Evolutionary conservation across 2,329 filamentous ascomycete species (phyloP).

Genomic region (Fusarium mangiferae): DNA sequence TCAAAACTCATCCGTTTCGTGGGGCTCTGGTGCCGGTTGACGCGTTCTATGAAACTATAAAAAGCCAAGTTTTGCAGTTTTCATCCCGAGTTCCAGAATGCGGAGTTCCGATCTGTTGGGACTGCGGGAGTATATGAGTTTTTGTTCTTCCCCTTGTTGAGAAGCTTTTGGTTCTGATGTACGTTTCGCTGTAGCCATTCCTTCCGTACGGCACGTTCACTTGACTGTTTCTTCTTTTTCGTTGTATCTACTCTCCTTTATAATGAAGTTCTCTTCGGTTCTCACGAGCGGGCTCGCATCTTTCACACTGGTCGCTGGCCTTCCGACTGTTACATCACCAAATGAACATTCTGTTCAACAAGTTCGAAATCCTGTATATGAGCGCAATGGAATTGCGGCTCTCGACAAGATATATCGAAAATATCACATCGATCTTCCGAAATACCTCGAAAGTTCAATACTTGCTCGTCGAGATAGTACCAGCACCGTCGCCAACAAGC

Average conservation of each 20-base stretch:
- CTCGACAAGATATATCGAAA: slow-evolving; percentile 51
- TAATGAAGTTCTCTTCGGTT: slow-evolving; percentile 24
- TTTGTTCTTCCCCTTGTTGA: background rate
- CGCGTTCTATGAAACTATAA: slow-evolving; percentile 8
- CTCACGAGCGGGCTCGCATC: slow-evolving; percentile 23
- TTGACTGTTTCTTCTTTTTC: background rate
- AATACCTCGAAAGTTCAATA: slow-evolving; percentile 13
- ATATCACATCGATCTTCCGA: slow-evolving; percentile 48
- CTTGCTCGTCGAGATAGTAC: slow-evolving; percentile 43
- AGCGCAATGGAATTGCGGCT: slow-evolving; percentile 48
- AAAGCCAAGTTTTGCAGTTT: background rate
- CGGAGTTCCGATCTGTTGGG: slow-evolving; percentile 5
- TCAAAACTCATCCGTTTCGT: background rate
- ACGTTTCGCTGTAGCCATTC: slow-evolving; percentile 1
- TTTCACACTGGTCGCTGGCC: slow-evolving; percentile 15
- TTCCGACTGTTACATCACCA: background rate
- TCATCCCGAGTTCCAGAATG: background rate
- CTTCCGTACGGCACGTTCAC: background rate
- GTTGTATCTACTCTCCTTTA: slow-evolving; percentile 16
- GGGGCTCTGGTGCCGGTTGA: slow-evolving; percentile 1
- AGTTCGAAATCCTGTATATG: slow-evolving; percentile 50
- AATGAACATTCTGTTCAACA: slow-evolving; percentile 46
- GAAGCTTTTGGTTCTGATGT: background rate
- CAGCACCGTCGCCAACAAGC: slow-evolving; percentile 45
- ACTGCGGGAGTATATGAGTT: slow-evolving; percentile 11